These are phyloP conservation scores for Gardenia jasminoides DNA, from an alignment of 257 asterid species.

Conservation along the genomic window DNA sequence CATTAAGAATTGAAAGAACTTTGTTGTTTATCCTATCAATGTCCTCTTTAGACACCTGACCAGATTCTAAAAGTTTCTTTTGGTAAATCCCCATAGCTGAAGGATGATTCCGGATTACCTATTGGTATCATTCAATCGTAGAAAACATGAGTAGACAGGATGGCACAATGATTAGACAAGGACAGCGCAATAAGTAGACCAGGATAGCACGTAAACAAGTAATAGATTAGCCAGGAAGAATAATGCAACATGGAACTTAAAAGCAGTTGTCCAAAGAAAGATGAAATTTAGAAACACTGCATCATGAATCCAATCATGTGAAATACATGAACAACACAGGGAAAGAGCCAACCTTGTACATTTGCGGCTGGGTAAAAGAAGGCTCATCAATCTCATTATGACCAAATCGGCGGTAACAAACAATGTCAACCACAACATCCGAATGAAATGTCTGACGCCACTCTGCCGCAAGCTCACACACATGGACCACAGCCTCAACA, in stretches of 20 bases:
- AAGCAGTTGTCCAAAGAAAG: background rate
- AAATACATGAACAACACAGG: background rate
- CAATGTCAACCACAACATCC: constrained; percentile 92
- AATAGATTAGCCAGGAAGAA: background rate
- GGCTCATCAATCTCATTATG: constrained; percentile 98
- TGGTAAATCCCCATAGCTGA: constrained; percentile 86
- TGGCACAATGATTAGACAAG: too few species aligned
- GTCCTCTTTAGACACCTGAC: constrained; percentile 64
- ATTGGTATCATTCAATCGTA: constrained; percentile 31
- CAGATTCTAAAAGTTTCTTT: constrained; percentile 70
- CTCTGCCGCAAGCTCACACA: constrained; percentile 96
- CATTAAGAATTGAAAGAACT: constrained; percentile 76
- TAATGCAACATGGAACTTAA: background rate
- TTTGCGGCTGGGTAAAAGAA: constrained; percentile 90
- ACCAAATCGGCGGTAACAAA: constrained; percentile 94
- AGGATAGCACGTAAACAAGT: background rate
- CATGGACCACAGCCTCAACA: constrained; percentile 91
- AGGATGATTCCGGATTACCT: constrained; percentile 87
- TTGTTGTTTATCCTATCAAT: constrained; percentile 68
- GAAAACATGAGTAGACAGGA: constrained; percentile 9
- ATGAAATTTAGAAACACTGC: background rate
- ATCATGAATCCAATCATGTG: background rate
- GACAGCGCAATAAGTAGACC: too few species aligned
- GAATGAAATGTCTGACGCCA: constrained; percentile 97
- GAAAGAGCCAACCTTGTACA: constrained; percentile 65